These are phyloP conservation scores for Leccinum variabile DNA, from an alignment of 1,284 basidiomycete species.

Conservation along the genomic window DNA sequence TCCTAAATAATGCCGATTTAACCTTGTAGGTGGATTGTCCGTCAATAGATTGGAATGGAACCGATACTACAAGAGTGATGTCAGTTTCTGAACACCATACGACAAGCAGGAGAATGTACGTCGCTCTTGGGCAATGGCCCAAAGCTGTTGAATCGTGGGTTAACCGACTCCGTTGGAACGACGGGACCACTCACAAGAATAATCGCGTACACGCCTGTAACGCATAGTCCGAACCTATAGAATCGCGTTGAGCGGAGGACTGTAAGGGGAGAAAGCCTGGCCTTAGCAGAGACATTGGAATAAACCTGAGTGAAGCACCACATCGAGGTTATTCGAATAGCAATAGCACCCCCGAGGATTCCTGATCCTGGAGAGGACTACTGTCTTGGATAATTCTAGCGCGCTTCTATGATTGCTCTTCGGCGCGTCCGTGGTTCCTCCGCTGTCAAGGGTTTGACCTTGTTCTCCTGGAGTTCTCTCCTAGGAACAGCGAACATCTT, in stretches of 20 bases:
- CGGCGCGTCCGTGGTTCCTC: slow-evolving; percentile 84
- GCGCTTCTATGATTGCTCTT: slow-evolving; percentile 59
- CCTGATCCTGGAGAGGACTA: slow-evolving; percentile 42
- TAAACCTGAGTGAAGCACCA: too few species aligned
- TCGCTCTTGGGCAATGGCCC: slow-evolving; percentile 92
- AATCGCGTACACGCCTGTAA: slow-evolving; percentile 76
- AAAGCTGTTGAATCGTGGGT: slow-evolving; percentile 43
- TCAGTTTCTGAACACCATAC: slow-evolving; percentile 10
- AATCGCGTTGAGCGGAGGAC: not conserved
- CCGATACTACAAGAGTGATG: slow-evolving; percentile 58
- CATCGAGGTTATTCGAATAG: slow-evolving; percentile 48
- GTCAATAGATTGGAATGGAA: slow-evolving; percentile 74
- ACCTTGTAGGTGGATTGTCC: slow-evolving; percentile 73
- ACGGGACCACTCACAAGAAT: slow-evolving; percentile 56
- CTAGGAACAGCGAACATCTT: slow-evolving; percentile 95
- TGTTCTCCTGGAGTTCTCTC: slow-evolving; percentile 85
- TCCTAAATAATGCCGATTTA: slow-evolving; percentile 79
- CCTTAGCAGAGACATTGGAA: slow-evolving; percentile 33
- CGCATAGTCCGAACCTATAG: slow-evolving; percentile 59
- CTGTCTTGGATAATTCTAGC: slow-evolving; percentile 40
- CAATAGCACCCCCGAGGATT: slow-evolving; percentile 63
- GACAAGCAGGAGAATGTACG: slow-evolving; percentile 47
- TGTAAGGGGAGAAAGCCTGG: not conserved
- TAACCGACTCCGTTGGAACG: slow-evolving; percentile 3
- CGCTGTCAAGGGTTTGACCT: slow-evolving; percentile 74